Evolutionary conservation across 108 stramenopile genomes (phyloP), one percentile per base, ranked within the genome.

Genomic region (Parietichytrium sp.): DNA sequence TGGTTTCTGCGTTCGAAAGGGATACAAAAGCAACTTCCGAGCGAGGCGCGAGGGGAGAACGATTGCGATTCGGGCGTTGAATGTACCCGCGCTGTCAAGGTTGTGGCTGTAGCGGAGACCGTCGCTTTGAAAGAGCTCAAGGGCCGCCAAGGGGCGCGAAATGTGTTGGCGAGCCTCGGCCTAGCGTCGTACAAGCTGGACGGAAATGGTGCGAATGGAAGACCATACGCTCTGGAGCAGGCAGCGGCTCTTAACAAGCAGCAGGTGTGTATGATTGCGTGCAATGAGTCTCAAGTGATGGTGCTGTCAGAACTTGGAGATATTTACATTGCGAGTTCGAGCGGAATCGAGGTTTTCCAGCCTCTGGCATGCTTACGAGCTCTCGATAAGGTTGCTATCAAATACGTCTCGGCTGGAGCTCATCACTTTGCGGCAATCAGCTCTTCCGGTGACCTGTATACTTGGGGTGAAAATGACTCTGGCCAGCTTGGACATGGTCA

Each of bases 161-260:
- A n/a, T n/a, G n/a, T n/a, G n/a, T n/a, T n/a, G n/a, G n/a, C n/a
- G n/a, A n/a, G n/a, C n/a, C n/a, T n/a, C n/a, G n/a, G n/a, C n/a
- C n/a, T n/a, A n/a, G n/a, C n/a, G n/a, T n/a, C n/a, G n/a, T n/a
- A n/a, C n/a, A n/a, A n/a, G n/a, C n/a, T n/a, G n/a, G n/a, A n/a
- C n/a, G n/a, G n/a, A n/a, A n/a, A n/a, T n/a, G n/a, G n/a, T n/a
- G n/a, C n/a, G n/a, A n/a, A n/a, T n/a, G n/a, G n/a, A n/a, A n/a
- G n/a, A n/a, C n/a, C 61, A 6, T 72, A 72, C 20, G 61, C 45
- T 1, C 61, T 72, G 38, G 61, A 72, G 0, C 29, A 33, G 20
- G 20, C 61, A 1, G 36, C 61, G 13, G 61, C 61, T n/a, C 61
- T 72, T 6, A 72, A 72, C 42, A 25, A 33, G 33, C 61, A 72